phyloP scores from a whole-genome alignment of 2,329 filamentous ascomycete species.

The Phaeosphaeriaceae sp. region DNA sequence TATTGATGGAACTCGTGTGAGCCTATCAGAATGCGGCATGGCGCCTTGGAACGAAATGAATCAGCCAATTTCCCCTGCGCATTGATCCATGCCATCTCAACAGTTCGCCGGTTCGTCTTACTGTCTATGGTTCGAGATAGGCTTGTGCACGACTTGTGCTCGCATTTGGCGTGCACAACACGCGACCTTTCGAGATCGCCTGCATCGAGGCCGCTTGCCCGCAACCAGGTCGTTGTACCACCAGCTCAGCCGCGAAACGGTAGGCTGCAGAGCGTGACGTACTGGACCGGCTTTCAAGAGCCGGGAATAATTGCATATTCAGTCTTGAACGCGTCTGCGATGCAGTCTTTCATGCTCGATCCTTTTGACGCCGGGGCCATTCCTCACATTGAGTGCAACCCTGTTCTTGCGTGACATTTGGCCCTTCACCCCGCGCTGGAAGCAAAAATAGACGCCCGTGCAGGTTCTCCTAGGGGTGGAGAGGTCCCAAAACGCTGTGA shows the following conservation, averaged over 20 bases:
- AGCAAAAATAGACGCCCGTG: constrained; percentile 25
- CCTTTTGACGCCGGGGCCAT: background rate
- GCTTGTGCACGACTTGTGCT: constrained; percentile 27
- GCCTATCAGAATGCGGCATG: constrained; percentile 30
- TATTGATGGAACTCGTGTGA: constrained; percentile 37
- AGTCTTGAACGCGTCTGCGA: background rate
- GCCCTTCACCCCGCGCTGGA: background rate
- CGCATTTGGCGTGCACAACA: constrained; percentile 13
- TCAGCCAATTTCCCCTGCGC: constrained; percentile 38
- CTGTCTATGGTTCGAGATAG: constrained; percentile 18
- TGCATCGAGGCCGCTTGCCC: constrained; percentile 21
- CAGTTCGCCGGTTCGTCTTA: constrained; percentile 29
- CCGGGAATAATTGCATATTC: background rate
- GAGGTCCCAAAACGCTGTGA: background rate
- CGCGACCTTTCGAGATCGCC: constrained; percentile 8
- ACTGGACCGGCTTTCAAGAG: background rate
- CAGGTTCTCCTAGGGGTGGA: constrained; percentile 2
- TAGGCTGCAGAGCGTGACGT: background rate
- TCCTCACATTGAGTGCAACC: background rate
- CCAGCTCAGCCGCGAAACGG: constrained; percentile 3
- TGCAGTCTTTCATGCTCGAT: background rate
- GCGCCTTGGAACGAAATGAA: constrained; percentile 43
- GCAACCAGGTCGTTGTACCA: constrained; percentile 10
- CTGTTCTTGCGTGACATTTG: constrained; percentile 3
- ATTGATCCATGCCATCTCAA: constrained; percentile 39